These are phyloP conservation scores for Xenoacremonium recifei DNA, from an alignment of 2,329 filamentous ascomycete genomes.

Conservation along the genomic window DNA sequence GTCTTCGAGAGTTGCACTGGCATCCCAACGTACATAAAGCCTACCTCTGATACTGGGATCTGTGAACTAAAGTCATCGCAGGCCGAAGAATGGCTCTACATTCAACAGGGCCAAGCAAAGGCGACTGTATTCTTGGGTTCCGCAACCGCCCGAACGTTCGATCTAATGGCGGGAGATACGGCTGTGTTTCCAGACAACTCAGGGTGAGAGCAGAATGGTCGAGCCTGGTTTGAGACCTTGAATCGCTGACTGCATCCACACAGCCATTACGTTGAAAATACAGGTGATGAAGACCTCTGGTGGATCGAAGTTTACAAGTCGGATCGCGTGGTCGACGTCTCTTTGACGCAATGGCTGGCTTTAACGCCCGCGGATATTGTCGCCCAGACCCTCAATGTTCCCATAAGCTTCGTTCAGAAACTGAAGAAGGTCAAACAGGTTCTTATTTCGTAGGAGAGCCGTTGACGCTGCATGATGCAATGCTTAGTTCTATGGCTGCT, in stretches of 20 bases:
- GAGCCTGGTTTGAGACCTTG: background rate
- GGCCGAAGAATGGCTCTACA: conserved; percentile 72
- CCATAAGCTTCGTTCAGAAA: conserved; percentile 52
- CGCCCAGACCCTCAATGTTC: conserved; percentile 58
- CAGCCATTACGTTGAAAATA: conserved; percentile 69
- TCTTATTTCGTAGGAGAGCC: conserved; percentile 35
- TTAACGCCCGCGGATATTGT: conserved; percentile 64
- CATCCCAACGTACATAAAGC: conserved; percentile 55
- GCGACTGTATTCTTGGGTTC: conserved; percentile 66
- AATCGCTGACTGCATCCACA: background rate
- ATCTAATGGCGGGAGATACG: conserved; percentile 66
- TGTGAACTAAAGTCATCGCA: conserved; percentile 23
- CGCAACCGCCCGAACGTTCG: conserved; percentile 61
- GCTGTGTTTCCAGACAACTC: conserved; percentile 67
- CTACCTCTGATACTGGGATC: background rate
- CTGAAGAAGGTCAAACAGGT: conserved; percentile 66
- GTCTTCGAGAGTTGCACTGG: conserved; percentile 67
- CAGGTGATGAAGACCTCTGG: conserved; percentile 60
- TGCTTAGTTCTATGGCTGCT: too few species aligned
- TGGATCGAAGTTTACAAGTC: conserved; percentile 71
- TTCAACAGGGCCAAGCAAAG: conserved; percentile 59
- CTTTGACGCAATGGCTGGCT: conserved; percentile 67
- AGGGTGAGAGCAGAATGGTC: conserved; percentile 33
- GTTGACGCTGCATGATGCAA: too few species aligned
- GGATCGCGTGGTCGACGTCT: conserved; percentile 65